phyloP scores from a whole-genome alignment of 2,329 filamentous ascomycete genomes.

The Aspergillus udagawae region DNA sequence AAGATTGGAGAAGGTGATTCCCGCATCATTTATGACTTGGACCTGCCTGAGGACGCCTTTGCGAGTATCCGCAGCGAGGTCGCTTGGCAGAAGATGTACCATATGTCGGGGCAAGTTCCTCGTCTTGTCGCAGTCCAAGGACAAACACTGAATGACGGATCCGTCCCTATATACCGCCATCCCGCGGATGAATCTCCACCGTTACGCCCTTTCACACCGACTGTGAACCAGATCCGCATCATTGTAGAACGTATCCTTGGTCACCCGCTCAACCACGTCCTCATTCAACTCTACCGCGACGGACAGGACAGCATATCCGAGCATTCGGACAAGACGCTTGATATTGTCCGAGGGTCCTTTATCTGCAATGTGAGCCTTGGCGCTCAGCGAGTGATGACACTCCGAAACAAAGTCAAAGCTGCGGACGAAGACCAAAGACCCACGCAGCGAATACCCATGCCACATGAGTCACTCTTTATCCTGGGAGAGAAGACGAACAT shows the following conservation, averaged over 20 bases:
- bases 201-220: conserved; percentile 69
- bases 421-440: conserved; percentile 41
- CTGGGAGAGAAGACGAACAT: conserved; percentile 79
- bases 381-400: conserved; percentile 81
- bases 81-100: conserved; percentile 86
- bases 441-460: conserved; percentile 66
- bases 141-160: conserved; percentile 60
- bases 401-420: conserved; percentile 63
- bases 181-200: conserved; percentile 84
- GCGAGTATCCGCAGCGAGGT: conserved; percentile 69
- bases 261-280: conserved; percentile 80
- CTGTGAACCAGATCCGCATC: conserved; percentile 64
- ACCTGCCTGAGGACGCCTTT: conserved; percentile 62
- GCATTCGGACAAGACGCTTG: conserved; percentile 94
- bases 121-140: conserved; percentile 89
- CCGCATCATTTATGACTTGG: conserved; percentile 64
- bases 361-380: conserved; percentile 96
- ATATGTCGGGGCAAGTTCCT: conserved; percentile 86
- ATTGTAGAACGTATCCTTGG: conserved; percentile 69
- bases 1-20: conserved; percentile 78
- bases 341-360: conserved; percentile 73
- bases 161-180: conserved; percentile 86
- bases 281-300: conserved; percentile 90
- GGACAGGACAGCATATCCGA: conserved; percentile 92
- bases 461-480: conserved; percentile 83